Base-by-base conservation (phyloP, 2,329 filamentous ascomycete genomes). In the Beauveria bassiana region DNA sequence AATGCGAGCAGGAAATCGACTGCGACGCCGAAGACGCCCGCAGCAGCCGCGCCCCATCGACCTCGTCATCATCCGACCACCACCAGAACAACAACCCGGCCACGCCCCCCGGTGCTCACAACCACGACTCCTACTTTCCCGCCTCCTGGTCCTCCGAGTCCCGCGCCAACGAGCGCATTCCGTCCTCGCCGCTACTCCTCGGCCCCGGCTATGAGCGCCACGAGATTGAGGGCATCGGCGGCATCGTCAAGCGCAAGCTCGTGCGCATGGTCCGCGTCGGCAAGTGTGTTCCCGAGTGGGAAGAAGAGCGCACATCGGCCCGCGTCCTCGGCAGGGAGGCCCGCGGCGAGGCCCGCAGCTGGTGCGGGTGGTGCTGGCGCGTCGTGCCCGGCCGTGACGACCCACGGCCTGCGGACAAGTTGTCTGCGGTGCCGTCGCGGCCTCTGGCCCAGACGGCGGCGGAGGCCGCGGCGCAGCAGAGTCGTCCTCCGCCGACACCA, bases 301-400 rank as follows among this genome's bases (percentile, higher is more conserved):
- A 90, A 65, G 91, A 93, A 70, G 91, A 96, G 74, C 81, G 83
- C 61, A 8, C 42, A 2, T 69, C 81, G 5, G 20, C 58, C 10
- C 80, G 81, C 62, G 88, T 89, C 66, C 77, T 97, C 28, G 80
- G 81, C 18, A 78, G 88, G 26, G 93, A 98, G 74, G 81, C 87
- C 59, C 78, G 78, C 16, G 90, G 90, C 0, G 74, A 76, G 54
- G 79, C 86, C 61, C 82, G 93, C 64, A 92, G 89, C 70, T 96
- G 91, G 91, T 98, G 93, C 73, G 91, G 89, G 0, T 97, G 93
- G 93, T 98, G 93, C 72, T 85, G 81, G 72, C 81, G 91, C 64
- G 86, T 91, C 3, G 84, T 96, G 58, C 86, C 86, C 0, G 81
- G 86, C 2, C 72, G 74, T 46, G 77, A 75, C 65, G 82, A 85